phyloP scores from a whole-genome alignment of 179 eudicot species.

The Spinacia oleracea region DNA sequence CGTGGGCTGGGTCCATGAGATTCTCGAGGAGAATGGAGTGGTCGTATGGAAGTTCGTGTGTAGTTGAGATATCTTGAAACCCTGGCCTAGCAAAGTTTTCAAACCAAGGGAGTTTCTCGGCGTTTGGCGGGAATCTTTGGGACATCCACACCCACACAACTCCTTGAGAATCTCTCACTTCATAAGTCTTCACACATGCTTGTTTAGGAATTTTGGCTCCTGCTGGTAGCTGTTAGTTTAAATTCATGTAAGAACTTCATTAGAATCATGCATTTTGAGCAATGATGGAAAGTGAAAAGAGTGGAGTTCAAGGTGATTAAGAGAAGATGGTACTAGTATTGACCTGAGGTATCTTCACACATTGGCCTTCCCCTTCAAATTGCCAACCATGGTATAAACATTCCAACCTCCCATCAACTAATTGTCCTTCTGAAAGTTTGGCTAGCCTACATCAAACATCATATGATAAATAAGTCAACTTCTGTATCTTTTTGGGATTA shows the following conservation, averaged over 20 bases:
- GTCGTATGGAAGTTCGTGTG: constrained; percentile 91
- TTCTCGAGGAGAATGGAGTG: constrained; percentile 96
- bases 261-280: background rate
- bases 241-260: constrained; percentile 6
- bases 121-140: constrained; percentile 58
- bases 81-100: constrained; percentile 82
- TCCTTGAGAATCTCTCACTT: constrained; percentile 85
- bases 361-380: constrained; percentile 87
- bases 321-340: constrained; percentile 13
- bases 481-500: background rate
- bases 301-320: background rate
- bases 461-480: background rate
- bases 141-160: constrained; percentile 99
- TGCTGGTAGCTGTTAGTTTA: constrained; percentile 57
- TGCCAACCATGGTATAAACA: constrained; percentile 99
- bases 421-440: constrained; percentile 92
- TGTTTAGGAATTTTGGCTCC: constrained; percentile 83
- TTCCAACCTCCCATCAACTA: constrained; percentile 84
- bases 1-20: constrained; percentile 96
- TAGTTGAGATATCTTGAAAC: constrained; percentile 72
- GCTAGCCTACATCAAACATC: constrained; percentile 61
- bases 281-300: background rate
- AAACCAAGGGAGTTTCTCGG: constrained; percentile 76
- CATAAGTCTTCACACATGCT: constrained; percentile 72
- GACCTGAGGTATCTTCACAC: constrained; percentile 98